Percentiles rank a stretch among this genome's conserved stretches.
These are phyloP conservation scores for Sarocladium brachiariae DNA, from an alignment of 2,329 filamentous ascomycete species.

Conservation along the genomic window DNA sequence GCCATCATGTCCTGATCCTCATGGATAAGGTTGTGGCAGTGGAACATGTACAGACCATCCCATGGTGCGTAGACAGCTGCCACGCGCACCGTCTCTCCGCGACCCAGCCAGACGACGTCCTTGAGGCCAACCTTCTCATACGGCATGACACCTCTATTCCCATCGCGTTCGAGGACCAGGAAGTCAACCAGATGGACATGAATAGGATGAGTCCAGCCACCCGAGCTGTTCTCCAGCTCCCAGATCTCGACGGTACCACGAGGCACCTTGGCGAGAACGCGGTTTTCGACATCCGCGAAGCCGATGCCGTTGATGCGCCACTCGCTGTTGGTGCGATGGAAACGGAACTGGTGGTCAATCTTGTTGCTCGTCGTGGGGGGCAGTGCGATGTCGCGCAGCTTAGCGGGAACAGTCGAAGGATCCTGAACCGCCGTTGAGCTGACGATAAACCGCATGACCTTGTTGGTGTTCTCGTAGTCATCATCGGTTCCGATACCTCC, in stretches of 20 bases:
- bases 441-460: constrained; percentile 47
- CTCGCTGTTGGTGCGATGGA: constrained; percentile 33
- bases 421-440: constrained; percentile 27
- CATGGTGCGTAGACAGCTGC: constrained; percentile 40
- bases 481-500: constrained; percentile 34
- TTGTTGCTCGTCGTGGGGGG: constrained; percentile 23
- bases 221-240: constrained; percentile 42
- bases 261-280: constrained; percentile 39
- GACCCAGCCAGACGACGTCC: constrained; percentile 49
- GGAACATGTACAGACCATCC: constrained; percentile 42
- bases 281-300: constrained; percentile 36
- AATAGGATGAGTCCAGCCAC: constrained; percentile 45
- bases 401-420: constrained; percentile 24
- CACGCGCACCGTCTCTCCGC: constrained; percentile 42
- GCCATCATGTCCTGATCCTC: constrained; percentile 42
- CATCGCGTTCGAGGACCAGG: constrained; percentile 42
- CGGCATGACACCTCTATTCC: constrained; percentile 35
- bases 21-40: constrained; percentile 40
- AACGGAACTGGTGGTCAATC: constrained; percentile 37
- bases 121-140: constrained; percentile 51
- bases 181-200: constrained; percentile 55
- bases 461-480: constrained; percentile 44
- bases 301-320: constrained; percentile 44
- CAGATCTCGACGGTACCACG: constrained; percentile 41
- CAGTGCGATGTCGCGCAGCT: constrained; percentile 29